A percentile compares a stretch with the other conserved stretches of the same genome.
Evolutionary conservation across 2,329 filamentous ascomycete genomes (phyloP).

Genomic region (Sporothrix sp.): DNA sequence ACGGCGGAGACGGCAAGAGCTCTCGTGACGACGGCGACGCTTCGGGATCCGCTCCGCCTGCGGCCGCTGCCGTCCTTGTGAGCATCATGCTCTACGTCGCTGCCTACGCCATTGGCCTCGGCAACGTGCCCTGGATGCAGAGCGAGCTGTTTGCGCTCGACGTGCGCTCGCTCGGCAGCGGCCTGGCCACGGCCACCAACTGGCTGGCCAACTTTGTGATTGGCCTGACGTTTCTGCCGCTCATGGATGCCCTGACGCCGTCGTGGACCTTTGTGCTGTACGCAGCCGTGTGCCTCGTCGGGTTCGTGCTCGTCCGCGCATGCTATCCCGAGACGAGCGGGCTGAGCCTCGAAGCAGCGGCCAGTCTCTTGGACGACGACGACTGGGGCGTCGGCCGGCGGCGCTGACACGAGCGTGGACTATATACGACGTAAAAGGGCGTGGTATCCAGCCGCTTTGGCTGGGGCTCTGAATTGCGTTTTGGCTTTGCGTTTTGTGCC

Average conservation of each 20-base stretch:
- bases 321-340: conserved; percentile 86
- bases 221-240: conserved; percentile 75
- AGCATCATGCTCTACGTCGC: conserved; percentile 79
- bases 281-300: conserved; percentile 55
- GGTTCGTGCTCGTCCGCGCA: conserved; percentile 58
- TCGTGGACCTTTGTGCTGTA: conserved; percentile 76
- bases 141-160: conserved; percentile 77
- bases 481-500: neutral
- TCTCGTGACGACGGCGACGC: neutral
- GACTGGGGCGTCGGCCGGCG: conserved; percentile 57
- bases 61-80: conserved; percentile 51
- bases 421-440: neutral
- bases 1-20: neutral
- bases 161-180: conserved; percentile 63
- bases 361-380: conserved; percentile 57
- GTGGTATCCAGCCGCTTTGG: neutral
- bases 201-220: conserved; percentile 84
- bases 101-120: conserved; percentile 75
- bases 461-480: neutral
- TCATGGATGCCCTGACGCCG: conserved; percentile 69
- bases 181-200: conserved; percentile 67
- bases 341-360: conserved; percentile 70
- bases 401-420: neutral
- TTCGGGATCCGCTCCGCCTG: neutral
- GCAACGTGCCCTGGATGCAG: conserved; percentile 94